Evolutionary conservation across 306 rosid species (phyloP), one percentile per base, ranked within the genome.

Genomic region (Prunus dulcis): DNA sequence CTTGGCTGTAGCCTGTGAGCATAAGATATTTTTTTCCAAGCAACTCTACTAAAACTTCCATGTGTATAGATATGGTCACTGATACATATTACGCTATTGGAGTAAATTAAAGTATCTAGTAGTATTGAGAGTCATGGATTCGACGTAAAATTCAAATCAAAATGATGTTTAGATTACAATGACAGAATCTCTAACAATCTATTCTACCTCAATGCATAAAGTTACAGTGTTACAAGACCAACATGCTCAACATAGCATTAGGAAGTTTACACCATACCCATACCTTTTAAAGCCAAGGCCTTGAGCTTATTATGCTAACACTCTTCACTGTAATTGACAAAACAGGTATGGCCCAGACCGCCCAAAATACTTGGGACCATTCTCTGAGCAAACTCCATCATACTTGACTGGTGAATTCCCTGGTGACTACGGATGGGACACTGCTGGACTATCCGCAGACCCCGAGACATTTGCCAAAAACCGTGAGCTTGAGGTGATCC

Each of bases 371-470:
- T 88, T 92, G 92, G 97, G 98, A 15, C 98, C 98, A 20, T 95
- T 95, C 88, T 92, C 98, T 0, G 98, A 95, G 6, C 98, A 95
- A 84, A 95, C 90, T 43, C 98, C 98, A 60, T 90, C 97, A 57
- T 93, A 91, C 91, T 72, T 93, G 78, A 91, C 96, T 1, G 96
- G 98, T 52, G 98, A 95, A 69, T 95, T 95, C 66, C 93, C 97
- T 0, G 97, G 97, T 43, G 98, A 95, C 89, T 95, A 95, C 25
- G 98, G 97, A 65, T 95, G 98, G 97, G 97, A 95, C 84, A 95
- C 98, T 8, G 97, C 97, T 12, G 98, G 98, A 2, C 74, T 95
- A 50, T 95, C 98, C 9, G 98, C 98, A 6, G 98, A 95, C 81
- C 98, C 98, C 0, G 97, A 95, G 82, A 95, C 97, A 17, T 95